phyloP scores from a whole-genome alignment of 2,329 filamentous ascomycete species.

The Trichoderma asperellum region DNA sequence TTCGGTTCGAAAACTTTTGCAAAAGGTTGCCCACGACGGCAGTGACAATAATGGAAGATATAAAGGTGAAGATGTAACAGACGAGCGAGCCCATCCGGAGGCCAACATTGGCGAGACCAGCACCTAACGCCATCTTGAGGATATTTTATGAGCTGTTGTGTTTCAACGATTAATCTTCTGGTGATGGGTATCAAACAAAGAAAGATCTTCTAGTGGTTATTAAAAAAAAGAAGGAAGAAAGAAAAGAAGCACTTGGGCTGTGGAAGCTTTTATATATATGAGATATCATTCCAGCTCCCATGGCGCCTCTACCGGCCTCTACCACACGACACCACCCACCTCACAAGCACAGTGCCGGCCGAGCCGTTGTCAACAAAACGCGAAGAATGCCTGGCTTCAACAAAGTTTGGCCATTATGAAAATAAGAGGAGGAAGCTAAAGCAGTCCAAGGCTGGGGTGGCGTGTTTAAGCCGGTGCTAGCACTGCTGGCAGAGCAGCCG shows the following conservation, averaged over 20 bases:
- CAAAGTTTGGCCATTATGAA: constrained; percentile 26
- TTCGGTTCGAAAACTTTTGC: constrained; percentile 22
- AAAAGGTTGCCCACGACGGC: constrained; percentile 15
- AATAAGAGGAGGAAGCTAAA: constrained; percentile 18
- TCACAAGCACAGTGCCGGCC: constrained; percentile 17
- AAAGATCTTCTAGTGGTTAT: neutral
- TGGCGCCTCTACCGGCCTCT: neutral
- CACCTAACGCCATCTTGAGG: neutral
- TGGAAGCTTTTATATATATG: constrained; percentile 24
- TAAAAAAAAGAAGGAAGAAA: neutral
- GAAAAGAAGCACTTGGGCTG: neutral
- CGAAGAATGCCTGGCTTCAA: constrained; percentile 20
- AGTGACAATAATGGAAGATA: constrained; percentile 18
- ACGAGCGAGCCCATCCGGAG: neutral
- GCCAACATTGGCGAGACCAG: neutral
- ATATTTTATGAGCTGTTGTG: neutral
- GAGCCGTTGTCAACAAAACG: neutral
- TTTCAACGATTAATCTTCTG: neutral
- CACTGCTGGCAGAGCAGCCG: neutral
- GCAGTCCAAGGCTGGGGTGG: neutral
- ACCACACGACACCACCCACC: neutral
- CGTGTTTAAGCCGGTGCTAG: constrained; percentile 7
- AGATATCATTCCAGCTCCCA: neutral
- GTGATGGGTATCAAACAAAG: neutral
- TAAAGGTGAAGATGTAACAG: constrained; percentile 14